Conservation (phyloP, 805 yeast species). For the Myxozyma kluyveri region DNA sequence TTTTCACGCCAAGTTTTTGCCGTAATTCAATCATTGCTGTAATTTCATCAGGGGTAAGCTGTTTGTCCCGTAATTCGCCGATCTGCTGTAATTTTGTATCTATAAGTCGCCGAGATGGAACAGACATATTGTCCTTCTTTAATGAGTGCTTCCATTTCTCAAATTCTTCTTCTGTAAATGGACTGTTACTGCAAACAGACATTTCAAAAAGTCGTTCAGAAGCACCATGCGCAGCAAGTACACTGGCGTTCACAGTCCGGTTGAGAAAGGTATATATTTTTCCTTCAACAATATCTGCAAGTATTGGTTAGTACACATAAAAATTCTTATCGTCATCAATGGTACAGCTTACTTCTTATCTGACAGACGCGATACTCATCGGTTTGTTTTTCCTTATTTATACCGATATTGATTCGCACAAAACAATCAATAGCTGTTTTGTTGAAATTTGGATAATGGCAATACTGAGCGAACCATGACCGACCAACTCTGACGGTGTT, state of each 20-base stretch:
- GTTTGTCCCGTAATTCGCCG: conserved; percentile 58
- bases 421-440: conserved; percentile 59
- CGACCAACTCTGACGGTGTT: conserved; percentile 77
- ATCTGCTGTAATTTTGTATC: conserved; percentile 64
- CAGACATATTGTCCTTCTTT: conserved; percentile 51
- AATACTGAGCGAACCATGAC: conserved; percentile 65
- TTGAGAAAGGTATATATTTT: conserved; percentile 53
- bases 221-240: conserved; percentile 78
- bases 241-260: conserved; percentile 53
- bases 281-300: conserved; percentile 18
- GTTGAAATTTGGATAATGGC: conserved; percentile 79
- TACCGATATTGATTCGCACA: conserved; percentile 80
- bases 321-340: too few species aligned
- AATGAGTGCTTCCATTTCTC: conserved; percentile 63
- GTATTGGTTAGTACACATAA: not conserved
- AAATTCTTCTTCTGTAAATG: conserved; percentile 69
- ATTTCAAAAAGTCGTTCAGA: conserved; percentile 73
- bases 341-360: conserved; percentile 58
- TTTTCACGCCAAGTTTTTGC: conserved; percentile 56
- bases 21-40: conserved; percentile 75
- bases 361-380: conserved; percentile 80
- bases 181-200: conserved; percentile 74
- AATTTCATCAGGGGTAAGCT: conserved; percentile 67
- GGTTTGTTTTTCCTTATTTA: conserved; percentile 57
- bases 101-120: conserved; percentile 65